phyloP scores from a whole-genome alignment of 164 flowering plant species.

The Kalanchoe fedtschenkoi region DNA sequence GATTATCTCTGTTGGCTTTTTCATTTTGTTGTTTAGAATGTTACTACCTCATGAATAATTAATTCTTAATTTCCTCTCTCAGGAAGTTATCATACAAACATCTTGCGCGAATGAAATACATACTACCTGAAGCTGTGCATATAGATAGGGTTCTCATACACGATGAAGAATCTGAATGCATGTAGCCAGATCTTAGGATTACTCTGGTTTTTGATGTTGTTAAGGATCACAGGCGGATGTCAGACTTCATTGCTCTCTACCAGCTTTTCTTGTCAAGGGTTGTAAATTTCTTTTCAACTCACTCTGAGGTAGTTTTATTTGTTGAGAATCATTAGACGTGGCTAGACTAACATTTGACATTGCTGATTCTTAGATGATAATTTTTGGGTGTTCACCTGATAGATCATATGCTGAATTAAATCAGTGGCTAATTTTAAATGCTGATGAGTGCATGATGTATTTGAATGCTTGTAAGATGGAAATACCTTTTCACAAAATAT shows the following conservation, averaged over 20 bases:
- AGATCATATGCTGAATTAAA: too few relatives aligned
- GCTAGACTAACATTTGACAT: not conserved
- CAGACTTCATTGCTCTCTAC: conserved; percentile 31
- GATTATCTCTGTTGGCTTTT: not conserved
- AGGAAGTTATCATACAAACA: conserved; percentile 43
- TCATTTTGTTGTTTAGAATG: not conserved
- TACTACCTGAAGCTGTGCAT: conserved; percentile 60
- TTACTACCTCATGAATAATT: not conserved
- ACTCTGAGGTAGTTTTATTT: conserved; percentile 41
- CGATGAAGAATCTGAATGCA: conserved; percentile 48
- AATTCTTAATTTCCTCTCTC: conserved; percentile 8
- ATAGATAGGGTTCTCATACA: conserved; percentile 44
- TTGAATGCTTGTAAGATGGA: not conserved
- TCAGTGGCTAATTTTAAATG: too few relatives aligned
- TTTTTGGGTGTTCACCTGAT: not conserved
- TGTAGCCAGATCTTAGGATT: conserved; percentile 55
- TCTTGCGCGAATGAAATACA: conserved; percentile 57
- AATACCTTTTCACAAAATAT: too few relatives aligned
- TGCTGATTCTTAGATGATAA: not conserved
- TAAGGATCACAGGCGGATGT: conserved; percentile 27
- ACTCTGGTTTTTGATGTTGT: conserved; percentile 27
- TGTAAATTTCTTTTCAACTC: conserved; percentile 17
- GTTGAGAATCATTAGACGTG: not conserved
- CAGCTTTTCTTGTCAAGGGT: conserved; percentile 39
- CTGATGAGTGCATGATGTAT: too few relatives aligned